Evolutionary conservation across 1,284 basidiomycete species (phyloP), one percentile per base, ranked within the genome.

Genomic region (Cryptococcus wingfieldii): DNA sequence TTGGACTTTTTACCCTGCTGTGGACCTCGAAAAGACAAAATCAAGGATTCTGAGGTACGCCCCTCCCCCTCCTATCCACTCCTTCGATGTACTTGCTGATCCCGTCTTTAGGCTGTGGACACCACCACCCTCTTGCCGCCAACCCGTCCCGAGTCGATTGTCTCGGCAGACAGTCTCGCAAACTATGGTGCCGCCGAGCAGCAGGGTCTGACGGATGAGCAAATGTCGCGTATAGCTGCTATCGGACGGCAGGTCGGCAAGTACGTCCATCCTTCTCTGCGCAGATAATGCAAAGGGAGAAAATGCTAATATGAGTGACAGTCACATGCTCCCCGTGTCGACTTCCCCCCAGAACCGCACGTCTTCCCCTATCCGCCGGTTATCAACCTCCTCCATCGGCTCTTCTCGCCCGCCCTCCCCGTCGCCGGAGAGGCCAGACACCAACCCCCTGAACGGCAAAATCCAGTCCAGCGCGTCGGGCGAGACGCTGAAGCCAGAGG

Each of bases 1-100:
- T 50, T 65, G 31, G 62, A 60, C 47, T 62, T 59, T 31, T 47
- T 65, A 10, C 55, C 59, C 16, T 65, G 64, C 38, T 65, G 64
- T 56, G 64, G 64, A n/a, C 57, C 55, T 14, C 49, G 64, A 27
- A 54, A 58, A 38, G 60, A 64, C 13, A 60, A 64, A 41, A n/a
- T 51, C 16, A 46, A 46, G 27, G 27, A 46, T 28, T 12, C 38
- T 18, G 48, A 50, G 31, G 48, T 50, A 39, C 4, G 48, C 23
- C 14, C n/a, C 5, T 19, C 18, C 5, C 3, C n/a, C 3, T n/a
- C 13, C 14, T 38, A 5, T 23, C 7, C 12, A 49, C 38, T 18
- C 5, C 4, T 31, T 37, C 27, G 34, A 14, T 45, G 34, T 27
- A 19, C 18, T 10, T n/a, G 16, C 12, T 19, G 7, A 18, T n/a